phyloP scores from a whole-genome alignment of 805 yeast genomes.

The Lachancea nothofagi region DNA sequence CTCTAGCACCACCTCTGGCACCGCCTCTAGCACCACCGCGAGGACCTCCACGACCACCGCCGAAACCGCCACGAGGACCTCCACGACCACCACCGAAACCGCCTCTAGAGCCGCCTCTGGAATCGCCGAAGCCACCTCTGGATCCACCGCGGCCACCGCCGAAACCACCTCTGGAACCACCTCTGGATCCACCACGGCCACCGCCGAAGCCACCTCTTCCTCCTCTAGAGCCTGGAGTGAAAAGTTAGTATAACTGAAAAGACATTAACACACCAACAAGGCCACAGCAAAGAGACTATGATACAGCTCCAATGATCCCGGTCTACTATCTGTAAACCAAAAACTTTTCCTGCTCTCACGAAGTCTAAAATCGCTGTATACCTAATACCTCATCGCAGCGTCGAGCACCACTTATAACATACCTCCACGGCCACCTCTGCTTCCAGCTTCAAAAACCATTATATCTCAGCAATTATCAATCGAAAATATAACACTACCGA shows the following conservation, averaged over 20 bases:
- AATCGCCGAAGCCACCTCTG: constrained; percentile 47
- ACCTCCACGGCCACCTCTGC: constrained; percentile 57
- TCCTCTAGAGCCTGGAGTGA: constrained; percentile 13
- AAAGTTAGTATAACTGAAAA: constrained; percentile 14
- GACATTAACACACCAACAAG: no score
- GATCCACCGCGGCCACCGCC: constrained; percentile 38
- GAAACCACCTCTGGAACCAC: constrained; percentile 7
- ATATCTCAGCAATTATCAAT: constrained; percentile 9
- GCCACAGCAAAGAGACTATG: no score
- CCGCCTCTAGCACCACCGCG: constrained; percentile 51
- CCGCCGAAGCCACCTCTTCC: no score
- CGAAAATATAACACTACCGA: not conserved
- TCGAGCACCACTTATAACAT: constrained; percentile 38
- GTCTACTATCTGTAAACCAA: no score
- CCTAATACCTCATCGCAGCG: constrained; percentile 38
- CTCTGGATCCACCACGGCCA: constrained; percentile 1
- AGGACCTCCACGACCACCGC: constrained; percentile 55
- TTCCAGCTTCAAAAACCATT: constrained; percentile 77
- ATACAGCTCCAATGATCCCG: no score
- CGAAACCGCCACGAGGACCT: constrained; percentile 48
- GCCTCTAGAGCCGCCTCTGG: constrained; percentile 49
- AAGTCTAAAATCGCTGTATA: constrained; percentile 30
- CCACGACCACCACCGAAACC: constrained; percentile 43
- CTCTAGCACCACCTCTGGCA: constrained; percentile 63
- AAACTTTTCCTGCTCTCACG: not conserved